phyloP scores from a whole-genome alignment of 176 grass and related monocot species.

The Avena atlantica region DNA sequence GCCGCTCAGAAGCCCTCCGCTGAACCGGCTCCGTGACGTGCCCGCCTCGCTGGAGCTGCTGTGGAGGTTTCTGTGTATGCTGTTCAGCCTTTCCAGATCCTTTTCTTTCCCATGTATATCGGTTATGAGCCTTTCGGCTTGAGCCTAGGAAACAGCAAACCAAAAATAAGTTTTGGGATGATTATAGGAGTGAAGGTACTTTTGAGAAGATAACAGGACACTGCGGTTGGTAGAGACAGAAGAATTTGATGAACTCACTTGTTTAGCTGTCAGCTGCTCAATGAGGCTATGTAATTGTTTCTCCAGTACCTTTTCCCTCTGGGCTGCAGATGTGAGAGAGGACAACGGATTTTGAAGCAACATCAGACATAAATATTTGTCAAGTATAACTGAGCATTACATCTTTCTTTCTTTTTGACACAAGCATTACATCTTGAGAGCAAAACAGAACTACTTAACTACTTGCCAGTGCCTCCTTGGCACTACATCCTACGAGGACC shows the following conservation, averaged over 20 bases:
- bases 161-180: background rate
- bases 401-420: background rate
- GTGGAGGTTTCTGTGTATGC: slow-evolving; percentile 46
- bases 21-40: slow-evolving; percentile 53
- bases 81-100: slow-evolving; percentile 77
- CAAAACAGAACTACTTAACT: background rate
- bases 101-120: slow-evolving; percentile 80
- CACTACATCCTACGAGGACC: slow-evolving; percentile 3
- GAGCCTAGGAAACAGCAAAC: slow-evolving; percentile 51
- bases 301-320: slow-evolving; percentile 90
- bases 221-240: background rate
- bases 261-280: slow-evolving; percentile 92
- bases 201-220: slow-evolving; percentile 8
- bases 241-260: slow-evolving; percentile 52
- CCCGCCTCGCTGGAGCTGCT: slow-evolving; percentile 47
- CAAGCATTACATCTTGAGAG: background rate
- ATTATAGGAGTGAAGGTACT: background rate
- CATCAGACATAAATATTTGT: background rate
- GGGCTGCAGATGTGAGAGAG: slow-evolving; percentile 64
- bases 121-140: slow-evolving; percentile 73
- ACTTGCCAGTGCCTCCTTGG: background rate
- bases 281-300: slow-evolving; percentile 90
- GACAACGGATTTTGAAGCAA: background rate
- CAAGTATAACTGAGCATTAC: slow-evolving; percentile 4
- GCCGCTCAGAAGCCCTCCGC: slow-evolving; percentile 39